Evolutionary conservation across 2,329 filamentous ascomycete species (phyloP).

Genomic region (Diaporthe helianthi): DNA sequence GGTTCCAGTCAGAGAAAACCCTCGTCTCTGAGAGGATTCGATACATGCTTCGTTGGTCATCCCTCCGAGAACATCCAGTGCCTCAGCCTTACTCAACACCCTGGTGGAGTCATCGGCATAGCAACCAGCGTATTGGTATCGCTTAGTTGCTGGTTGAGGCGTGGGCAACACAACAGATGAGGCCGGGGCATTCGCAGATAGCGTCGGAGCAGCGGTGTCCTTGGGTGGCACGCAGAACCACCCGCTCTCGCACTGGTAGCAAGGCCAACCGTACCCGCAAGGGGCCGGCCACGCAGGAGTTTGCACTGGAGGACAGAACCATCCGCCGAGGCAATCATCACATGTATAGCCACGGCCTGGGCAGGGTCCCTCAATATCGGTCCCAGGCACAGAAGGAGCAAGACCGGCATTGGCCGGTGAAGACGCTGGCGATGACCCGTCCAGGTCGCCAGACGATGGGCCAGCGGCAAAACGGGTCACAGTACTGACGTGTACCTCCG

Average conservation of each 20-base stretch:
- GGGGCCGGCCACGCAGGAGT: slow-evolving; percentile 33
- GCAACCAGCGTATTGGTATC: slow-evolving; percentile 29
- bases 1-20: slow-evolving; percentile 56
- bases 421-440: not conserved
- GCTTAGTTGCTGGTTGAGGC: not conserved
- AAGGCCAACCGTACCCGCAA: slow-evolving; percentile 35
- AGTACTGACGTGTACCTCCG: slow-evolving; percentile 13
- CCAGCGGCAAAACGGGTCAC: slow-evolving; percentile 18
- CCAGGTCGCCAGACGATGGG: not conserved
- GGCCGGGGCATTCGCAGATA: not conserved
- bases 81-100: slow-evolving; percentile 17
- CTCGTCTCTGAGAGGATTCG: slow-evolving; percentile 53
- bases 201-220: not conserved
- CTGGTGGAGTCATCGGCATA: slow-evolving; percentile 27
- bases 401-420: not conserved
- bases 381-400: not conserved
- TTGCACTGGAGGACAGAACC: slow-evolving; percentile 34
- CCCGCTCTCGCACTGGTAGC: slow-evolving; percentile 32
- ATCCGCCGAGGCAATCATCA: slow-evolving; percentile 32
- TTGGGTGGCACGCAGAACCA: slow-evolving; percentile 33
- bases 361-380: slow-evolving; percentile 20
- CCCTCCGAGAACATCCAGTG: slow-evolving; percentile 4
- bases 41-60: slow-evolving; percentile 47
- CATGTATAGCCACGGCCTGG: slow-evolving; percentile 34
- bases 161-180: not conserved